Base-by-base conservation (phyloP, 78 protist genomes). In the Chrysochromulina parva region DNA sequence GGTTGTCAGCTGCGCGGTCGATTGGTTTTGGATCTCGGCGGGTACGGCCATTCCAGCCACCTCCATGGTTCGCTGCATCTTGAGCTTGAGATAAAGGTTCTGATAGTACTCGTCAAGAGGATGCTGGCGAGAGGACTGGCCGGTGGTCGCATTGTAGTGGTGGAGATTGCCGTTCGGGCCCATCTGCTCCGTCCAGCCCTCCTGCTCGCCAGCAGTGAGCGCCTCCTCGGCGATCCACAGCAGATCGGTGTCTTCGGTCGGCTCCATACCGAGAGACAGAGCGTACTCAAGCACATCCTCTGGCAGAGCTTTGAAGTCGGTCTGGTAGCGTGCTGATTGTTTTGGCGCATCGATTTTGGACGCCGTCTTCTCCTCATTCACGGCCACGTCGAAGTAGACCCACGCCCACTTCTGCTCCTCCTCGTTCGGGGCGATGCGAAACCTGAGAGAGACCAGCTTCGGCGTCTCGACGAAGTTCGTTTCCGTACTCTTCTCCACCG, bases 181-280 rank as follows among this genome's bases (percentile, higher is more conserved):
- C 26, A 26, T 22, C 22, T 66, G 62, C 66, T 88, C 90, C 7
- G 65, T 5, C 90, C 90, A 88, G 38, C 52, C 80, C 22, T 5
- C 24, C 48, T 82, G 90, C 28, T 67, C 82, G 3, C 16, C 16
- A 9, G 90, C 78, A 22, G 7, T 19, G 59, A 86, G 17, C 57
- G 90, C 90, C 76, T 58, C 76, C 60, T 52, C 80, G 17, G 90
- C 90, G 17, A 86, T 86, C 90, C 90, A 88, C 48, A 88, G 62
- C 65, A 88, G 66, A n/a, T 69, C 90, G 14, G 1, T 28, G 47
- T 88, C 90, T 9, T 4, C 47, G 11, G 7, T 57, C 1, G 84
- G 85, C 67, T 88, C 90, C 66, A 66, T 66, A 26, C 73, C 73
- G 17, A 66, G 73, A 38, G 17, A 66, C 38, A 66, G 47, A 1